Evolutionary conservation across 257 asterid genomes (phyloP), one percentile per base, ranked within the genome.

Genomic region (Phtheirospermum japonicum): DNA sequence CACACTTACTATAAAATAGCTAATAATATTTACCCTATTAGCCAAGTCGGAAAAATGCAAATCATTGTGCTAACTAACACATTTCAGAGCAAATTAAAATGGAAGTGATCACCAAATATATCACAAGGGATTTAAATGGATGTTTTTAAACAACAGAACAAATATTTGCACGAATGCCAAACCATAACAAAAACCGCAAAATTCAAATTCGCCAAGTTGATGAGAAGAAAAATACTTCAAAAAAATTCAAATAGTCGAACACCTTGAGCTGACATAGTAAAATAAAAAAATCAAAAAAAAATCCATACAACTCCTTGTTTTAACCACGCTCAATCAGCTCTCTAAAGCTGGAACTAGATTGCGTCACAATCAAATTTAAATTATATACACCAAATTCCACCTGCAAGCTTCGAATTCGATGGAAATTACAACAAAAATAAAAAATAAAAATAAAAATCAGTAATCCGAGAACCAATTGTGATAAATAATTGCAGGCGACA

Each of bases 321-420:
- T 40, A 6, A 30, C 18, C 54, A 46, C 50, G 19, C 46, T 12
- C 71, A 39, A 49, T 64, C 48, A 43, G 46, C 45, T 45, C 13
- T 28, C 6, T 3, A 6, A 37, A 60, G 52, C 59, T 40, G 40
- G 30, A 69, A 48, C 59, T 57, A 11, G 43, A 61, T 61, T 39
- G 34, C 42, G 58, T 33, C 66, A 69, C 46, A 39, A 48, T 59
- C 64, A 60, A 71, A 39, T 56, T 67, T 36, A n/a, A 32, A 63
- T 34, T 12, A 42, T 14, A 54, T 26, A 48, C 37, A 32, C 65
- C 74, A 20, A 65, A 60, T 53, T 32, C 52, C 57, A 59, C 63
- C 20, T 33, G 72, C 19, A 59, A 45, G 4, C 37, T 14, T 68
- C 14, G 61, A 48, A 57, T 51, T 37, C 23, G 16, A 63, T 11